phyloP scores from a whole-genome alignment of 2,329 filamentous ascomycete species.

The Colletotrichum sp. region DNA sequence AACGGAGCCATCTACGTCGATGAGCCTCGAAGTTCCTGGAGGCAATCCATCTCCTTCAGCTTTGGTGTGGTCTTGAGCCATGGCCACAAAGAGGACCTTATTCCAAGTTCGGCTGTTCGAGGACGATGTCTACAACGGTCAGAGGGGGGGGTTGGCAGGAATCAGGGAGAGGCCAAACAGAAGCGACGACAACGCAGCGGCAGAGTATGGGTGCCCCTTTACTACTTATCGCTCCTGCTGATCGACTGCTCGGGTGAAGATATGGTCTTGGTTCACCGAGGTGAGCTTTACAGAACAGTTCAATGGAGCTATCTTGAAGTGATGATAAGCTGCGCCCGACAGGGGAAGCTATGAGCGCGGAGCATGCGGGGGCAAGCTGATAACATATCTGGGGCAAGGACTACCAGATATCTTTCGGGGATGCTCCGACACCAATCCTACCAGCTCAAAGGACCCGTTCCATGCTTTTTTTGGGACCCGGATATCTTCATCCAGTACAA shows the following conservation, averaged over 20 bases:
- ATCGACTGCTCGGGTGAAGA: not conserved
- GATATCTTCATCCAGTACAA: not conserved
- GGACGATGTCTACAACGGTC: not conserved
- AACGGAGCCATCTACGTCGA: constrained; percentile 2
- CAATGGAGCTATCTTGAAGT: not conserved
- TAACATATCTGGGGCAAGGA: not conserved
- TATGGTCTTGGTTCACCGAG: not conserved
- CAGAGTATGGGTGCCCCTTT: not conserved
- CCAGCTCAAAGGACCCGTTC: accelerated
- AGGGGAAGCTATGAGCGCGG: not conserved
- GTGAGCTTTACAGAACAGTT: not conserved
- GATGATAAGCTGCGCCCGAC: not conserved
- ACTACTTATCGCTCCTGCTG: not conserved
- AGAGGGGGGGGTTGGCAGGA: not conserved
- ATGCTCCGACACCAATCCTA: not conserved
- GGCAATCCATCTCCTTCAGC: not conserved
- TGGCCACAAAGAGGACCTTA: accelerated
- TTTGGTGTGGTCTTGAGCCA: not conserved
- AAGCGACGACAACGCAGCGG: not conserved
- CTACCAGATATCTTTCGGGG: not conserved
- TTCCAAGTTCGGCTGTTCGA: not conserved
- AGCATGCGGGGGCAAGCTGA: not conserved
- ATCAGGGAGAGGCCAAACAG: not conserved
- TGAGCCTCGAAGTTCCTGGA: constrained; percentile 6
- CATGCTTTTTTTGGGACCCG: not conserved